A percentile compares a stretch with the other conserved stretches of the same genome.
Evolutionary conservation across 306 rosid species (phyloP).

Genomic region (Trifolium repens): DNA sequence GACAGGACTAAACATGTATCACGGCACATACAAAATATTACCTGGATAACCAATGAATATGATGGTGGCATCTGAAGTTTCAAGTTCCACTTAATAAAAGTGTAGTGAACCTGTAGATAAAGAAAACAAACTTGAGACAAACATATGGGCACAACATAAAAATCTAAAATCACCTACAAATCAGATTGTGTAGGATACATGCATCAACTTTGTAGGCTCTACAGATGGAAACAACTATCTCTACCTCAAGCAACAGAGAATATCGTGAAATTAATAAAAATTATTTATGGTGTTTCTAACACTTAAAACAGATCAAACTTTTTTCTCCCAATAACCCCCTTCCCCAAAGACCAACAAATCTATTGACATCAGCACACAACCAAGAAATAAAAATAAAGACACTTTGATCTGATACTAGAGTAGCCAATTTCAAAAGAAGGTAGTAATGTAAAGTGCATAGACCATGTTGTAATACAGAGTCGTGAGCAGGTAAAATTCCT

Average conservation of each 20-base stretch:
- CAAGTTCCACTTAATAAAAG: constrained; percentile 74
- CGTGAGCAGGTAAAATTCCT: constrained; percentile 6
- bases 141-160: too few species aligned
- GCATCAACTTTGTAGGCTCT: constrained; percentile 5
- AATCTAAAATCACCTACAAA: constrained; percentile 9
- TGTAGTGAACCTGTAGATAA: constrained; percentile 70
- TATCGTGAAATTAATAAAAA: background rate
- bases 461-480: constrained; percentile 5
- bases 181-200: constrained; percentile 15
- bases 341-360: background rate
- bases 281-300: constrained; percentile 21
- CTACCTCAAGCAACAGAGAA: background rate
- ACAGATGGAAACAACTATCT: constrained; percentile 2
- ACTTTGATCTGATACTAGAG: background rate
- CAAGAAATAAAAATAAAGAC: constrained; percentile 2
- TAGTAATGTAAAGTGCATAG: background rate
- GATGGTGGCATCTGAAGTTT: constrained; percentile 80
- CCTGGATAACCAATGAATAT: constrained; percentile 90
- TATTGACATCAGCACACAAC: background rate
- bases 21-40: constrained; percentile 40
- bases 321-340: constrained; percentile 7
- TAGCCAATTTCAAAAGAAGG: constrained; percentile 26
- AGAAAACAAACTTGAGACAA: constrained; percentile 5
- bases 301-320: constrained; percentile 15
- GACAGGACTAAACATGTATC: constrained; percentile 4